phyloP scores from a whole-genome alignment of 2,329 filamentous ascomycete genomes.

The Pseudohalonectria lignicola region DNA sequence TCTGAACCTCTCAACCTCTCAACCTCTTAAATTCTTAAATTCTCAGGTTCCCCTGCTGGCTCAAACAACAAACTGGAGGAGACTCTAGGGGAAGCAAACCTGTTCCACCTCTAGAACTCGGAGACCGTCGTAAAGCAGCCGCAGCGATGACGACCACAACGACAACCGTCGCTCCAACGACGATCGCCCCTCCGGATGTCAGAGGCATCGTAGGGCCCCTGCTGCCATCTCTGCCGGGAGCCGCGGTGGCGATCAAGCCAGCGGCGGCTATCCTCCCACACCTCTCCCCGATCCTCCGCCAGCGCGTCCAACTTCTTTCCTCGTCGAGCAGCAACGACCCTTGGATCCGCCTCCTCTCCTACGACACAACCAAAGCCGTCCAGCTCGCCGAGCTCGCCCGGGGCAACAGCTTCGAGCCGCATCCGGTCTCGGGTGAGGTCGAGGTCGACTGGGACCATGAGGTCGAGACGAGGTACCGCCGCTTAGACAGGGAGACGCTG shows the following conservation, averaged over 20 bases:
- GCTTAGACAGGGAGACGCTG: conserved; percentile 66
- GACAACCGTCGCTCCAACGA: neutral
- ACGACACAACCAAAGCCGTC: conserved; percentile 45
- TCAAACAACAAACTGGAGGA: no score
- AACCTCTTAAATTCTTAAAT: no score
- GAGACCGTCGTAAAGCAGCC: no score
- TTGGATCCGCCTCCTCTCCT: conserved; percentile 66
- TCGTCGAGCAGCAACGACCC: conserved; percentile 42
- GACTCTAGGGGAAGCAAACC: no score
- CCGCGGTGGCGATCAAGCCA: conserved; percentile 45
- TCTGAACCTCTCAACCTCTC: no score
- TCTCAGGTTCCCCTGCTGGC: no score
- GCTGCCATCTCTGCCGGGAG: conserved; percentile 47
- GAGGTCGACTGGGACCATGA: conserved; percentile 61
- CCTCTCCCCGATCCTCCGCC: conserved; percentile 54
- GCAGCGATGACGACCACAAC: neutral
- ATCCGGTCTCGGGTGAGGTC: conserved; percentile 70
- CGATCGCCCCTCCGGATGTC: conserved; percentile 31
- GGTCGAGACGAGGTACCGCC: conserved; percentile 49
- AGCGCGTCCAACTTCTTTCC: conserved; percentile 55
- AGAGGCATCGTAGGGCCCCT: conserved; percentile 41
- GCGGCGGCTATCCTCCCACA: conserved; percentile 45
- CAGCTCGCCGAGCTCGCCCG: conserved; percentile 51
- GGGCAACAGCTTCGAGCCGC: conserved; percentile 60
- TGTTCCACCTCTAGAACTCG: no score